Evolutionary conservation across 306 rosid genomes (phyloP).

Genomic region (Mimosa bimucronata): DNA sequence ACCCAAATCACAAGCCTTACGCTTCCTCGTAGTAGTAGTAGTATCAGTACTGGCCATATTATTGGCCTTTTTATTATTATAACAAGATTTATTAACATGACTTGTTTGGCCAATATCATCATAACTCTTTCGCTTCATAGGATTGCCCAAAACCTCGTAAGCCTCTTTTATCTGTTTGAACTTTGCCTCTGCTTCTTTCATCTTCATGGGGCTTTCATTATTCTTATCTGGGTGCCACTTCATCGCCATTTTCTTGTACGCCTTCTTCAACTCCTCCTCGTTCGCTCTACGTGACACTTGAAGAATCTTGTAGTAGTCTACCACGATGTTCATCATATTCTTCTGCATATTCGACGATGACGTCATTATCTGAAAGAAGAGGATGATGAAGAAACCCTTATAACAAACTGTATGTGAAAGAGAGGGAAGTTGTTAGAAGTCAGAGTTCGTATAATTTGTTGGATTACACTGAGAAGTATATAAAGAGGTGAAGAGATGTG

Average conservation of each 20-base stretch:
- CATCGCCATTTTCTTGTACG: slow-evolving; percentile 36
- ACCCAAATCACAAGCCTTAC: not conserved
- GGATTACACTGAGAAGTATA: not conserved
- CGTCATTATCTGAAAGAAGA: slow-evolving; percentile 4
- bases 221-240: slow-evolving; percentile 45
- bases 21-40: not conserved
- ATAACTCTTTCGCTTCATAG: slow-evolving; percentile 43
- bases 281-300: slow-evolving; percentile 34
- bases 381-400: not conserved
- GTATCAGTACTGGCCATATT: not conserved
- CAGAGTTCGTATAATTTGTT: not conserved
- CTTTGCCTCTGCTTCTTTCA: slow-evolving; percentile 41
- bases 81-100: too few relatives aligned
- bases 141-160: slow-evolving; percentile 34
- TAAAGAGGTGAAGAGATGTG: not conserved
- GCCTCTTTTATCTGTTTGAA: slow-evolving; percentile 44
- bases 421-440: not conserved
- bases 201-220: slow-evolving; percentile 11
- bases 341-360: not conserved
- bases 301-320: slow-evolving; percentile 40
- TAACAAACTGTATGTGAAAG: not conserved
- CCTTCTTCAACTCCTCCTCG: slow-evolving; percentile 36
- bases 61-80: not conserved
- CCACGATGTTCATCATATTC: slow-evolving; percentile 11
- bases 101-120: slow-evolving; percentile 22